Evolutionary conservation across 352 stramenopile genomes (phyloP), one percentile per base, ranked within the genome.

Genomic region (Phytophthora pini): DNA sequence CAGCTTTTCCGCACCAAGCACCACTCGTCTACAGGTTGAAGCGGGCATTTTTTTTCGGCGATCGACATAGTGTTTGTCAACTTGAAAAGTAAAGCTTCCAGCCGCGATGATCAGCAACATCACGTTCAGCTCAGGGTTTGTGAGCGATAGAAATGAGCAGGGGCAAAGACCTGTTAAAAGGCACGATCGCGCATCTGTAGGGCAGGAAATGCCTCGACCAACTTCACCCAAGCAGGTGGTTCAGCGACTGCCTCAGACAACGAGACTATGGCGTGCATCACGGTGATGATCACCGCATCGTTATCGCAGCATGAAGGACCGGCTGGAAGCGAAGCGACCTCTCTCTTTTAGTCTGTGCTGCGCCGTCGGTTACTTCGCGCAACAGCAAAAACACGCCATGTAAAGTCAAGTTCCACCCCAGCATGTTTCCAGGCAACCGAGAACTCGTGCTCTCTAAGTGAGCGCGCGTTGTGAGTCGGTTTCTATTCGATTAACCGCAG

Each of bases 81-180:
- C 2, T 36, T 34, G 29, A 34, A 34, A 34, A 34, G 5, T 10
- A 12, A 36, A 36, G 24, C 24, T 26, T 26, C 24, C 24, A 4
- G 24, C 13, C 11, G 13, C 9, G 2, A 13, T 8, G 8, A 12
- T 36, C 8, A 36, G 11, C 9, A n/a, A 45, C 56, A 55, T 55
- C 34, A 32, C 24, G 43, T 24, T 55, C 44, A 50, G 36, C 26
- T 49, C 36, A 41, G 32, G 13, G 38, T n/a, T 4, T 31, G 15
- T 55, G 34, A 56, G 29, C 17, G 57, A 65, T 65, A 65, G 39
- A 65, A 59, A 65, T 65, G 57, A 59, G 10, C 56, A 24, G 20
- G 24, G 10, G 29, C 44, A 52, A 46, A 38, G 20, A 53, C n/a
- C 22, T 17, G 43, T 48, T 62, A 31, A 36, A 13, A 26, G 32